Evolutionary conservation across 768 basidiomycete species (phyloP).

Genomic region (Saitozyma sp.): DNA sequence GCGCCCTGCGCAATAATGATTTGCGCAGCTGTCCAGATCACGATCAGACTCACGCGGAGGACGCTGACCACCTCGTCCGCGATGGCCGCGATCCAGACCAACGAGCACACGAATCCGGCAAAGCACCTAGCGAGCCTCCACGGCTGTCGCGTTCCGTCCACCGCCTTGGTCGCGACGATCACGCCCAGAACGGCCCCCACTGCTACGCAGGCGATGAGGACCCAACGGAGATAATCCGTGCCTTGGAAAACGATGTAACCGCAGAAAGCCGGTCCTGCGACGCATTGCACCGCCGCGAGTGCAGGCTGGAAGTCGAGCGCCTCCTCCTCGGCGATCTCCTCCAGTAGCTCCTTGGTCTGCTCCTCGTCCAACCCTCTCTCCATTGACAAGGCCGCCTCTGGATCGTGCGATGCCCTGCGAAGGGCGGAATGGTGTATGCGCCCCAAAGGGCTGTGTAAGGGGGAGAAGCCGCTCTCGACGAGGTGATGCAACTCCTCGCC

Average conservation of each 20-base stretch:
- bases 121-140: constrained; percentile 73
- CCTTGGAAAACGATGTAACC: constrained; percentile 68
- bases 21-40: background rate
- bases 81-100: constrained; percentile 98
- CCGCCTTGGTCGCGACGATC: constrained; percentile 59
- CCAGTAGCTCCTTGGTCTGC: constrained; percentile 25
- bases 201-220: constrained; percentile 23
- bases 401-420: constrained; percentile 14
- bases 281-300: constrained; percentile 80
- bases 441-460: constrained; percentile 32
- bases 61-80: constrained; percentile 94
- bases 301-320: constrained; percentile 59
- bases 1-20: background rate
- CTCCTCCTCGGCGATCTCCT: constrained; percentile 33
- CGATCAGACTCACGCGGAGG: constrained; percentile 64
- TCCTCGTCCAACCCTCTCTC: constrained; percentile 10
- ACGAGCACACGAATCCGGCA: constrained; percentile 84
- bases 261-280: constrained; percentile 77
- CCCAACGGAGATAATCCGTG: constrained; percentile 17
- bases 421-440: constrained; percentile 29
- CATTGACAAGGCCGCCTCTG: constrained; percentile 1
- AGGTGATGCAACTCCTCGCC: constrained; percentile 48
- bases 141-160: constrained; percentile 63
- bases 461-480: constrained; percentile 39
- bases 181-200: constrained; percentile 63